Evolutionary conservation across 805 yeast genomes (phyloP).

Genomic region (Lachancea quebecensis): DNA sequence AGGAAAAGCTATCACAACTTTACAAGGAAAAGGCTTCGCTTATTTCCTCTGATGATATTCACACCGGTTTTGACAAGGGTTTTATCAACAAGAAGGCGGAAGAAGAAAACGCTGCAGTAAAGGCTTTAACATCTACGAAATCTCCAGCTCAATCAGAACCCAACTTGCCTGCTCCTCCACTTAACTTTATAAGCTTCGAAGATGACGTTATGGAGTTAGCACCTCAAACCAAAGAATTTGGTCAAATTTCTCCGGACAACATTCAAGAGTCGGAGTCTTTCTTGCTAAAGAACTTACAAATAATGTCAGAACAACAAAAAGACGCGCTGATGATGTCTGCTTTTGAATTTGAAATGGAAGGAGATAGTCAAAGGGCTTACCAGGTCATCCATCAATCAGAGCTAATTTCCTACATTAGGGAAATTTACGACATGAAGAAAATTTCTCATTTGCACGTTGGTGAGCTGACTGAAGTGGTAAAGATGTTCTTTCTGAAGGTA

Average conservation of each 20-base stretch:
- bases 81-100: conserved; percentile 56
- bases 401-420: conserved; percentile 62
- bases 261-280: conserved; percentile 44
- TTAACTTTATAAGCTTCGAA: conserved; percentile 25
- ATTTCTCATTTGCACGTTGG: conserved; percentile 27
- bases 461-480: conserved; percentile 42
- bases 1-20: conserved; percentile 58
- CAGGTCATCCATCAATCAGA: conserved; percentile 76
- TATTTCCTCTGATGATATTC: conserved; percentile 86
- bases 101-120: conserved; percentile 10
- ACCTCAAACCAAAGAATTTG: conserved; percentile 60
- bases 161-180: conserved; percentile 12
- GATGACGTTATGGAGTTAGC: conserved; percentile 48
- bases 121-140: neutral
- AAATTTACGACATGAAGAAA: conserved; percentile 34
- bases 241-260: conserved; percentile 46
- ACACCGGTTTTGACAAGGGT: conserved; percentile 85
- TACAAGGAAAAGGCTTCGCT: conserved; percentile 63
- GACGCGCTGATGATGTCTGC: conserved; percentile 92
- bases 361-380: conserved; percentile 46
- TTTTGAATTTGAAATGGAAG: conserved; percentile 71
- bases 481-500: conserved; percentile 61
- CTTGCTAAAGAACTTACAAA: conserved; percentile 52
- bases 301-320: conserved; percentile 76
- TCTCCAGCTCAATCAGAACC: conserved; percentile 5